These are phyloP conservation scores for Venturia nashicola DNA, from an alignment of 2,329 filamentous ascomycete species.

Conservation along the genomic window DNA sequence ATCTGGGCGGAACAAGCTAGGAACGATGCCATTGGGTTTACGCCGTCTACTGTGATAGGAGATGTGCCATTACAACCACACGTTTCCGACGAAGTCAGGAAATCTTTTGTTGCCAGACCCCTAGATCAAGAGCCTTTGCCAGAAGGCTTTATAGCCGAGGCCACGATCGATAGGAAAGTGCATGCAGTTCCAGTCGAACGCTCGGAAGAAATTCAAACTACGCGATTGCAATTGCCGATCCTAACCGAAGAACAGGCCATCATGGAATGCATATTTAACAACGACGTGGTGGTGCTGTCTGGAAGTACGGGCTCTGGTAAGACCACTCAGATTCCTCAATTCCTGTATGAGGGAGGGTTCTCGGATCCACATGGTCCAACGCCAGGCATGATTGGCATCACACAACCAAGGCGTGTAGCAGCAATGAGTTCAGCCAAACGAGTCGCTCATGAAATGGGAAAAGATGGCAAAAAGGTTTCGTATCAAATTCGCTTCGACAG, in stretches of 20 bases:
- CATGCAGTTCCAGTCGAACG: constrained; percentile 64
- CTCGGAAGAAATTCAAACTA: constrained; percentile 60
- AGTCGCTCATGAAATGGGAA: constrained; percentile 73
- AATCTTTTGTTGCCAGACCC: constrained; percentile 53
- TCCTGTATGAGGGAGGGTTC: constrained; percentile 90
- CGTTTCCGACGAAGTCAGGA: constrained; percentile 28
- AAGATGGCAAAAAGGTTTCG: constrained; percentile 64
- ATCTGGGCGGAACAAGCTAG: constrained; percentile 80
- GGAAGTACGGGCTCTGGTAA: constrained; percentile 95
- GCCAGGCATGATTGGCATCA: constrained; percentile 87
- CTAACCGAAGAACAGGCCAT: constrained; percentile 93
- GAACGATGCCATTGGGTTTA: constrained; percentile 68
- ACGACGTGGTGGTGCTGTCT: constrained; percentile 81
- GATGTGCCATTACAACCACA: constrained; percentile 24
- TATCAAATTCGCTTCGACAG: constrained; percentile 93
- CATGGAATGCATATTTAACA: constrained; percentile 93
- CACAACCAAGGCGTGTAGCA: constrained; percentile 86
- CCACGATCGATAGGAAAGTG: constrained; percentile 52
- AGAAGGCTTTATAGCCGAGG: constrained; percentile 47
- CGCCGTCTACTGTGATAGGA: constrained; percentile 31
- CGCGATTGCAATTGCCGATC: constrained; percentile 70
- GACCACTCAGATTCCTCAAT: constrained; percentile 94
- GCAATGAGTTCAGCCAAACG: constrained; percentile 95
- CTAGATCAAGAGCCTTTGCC: constrained; percentile 61
- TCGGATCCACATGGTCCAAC: constrained; percentile 64